Evolutionary conservation across 2,329 filamentous ascomycete genomes (phyloP).

Genomic region (Pseudovirgaria hyperparasitica): DNA sequence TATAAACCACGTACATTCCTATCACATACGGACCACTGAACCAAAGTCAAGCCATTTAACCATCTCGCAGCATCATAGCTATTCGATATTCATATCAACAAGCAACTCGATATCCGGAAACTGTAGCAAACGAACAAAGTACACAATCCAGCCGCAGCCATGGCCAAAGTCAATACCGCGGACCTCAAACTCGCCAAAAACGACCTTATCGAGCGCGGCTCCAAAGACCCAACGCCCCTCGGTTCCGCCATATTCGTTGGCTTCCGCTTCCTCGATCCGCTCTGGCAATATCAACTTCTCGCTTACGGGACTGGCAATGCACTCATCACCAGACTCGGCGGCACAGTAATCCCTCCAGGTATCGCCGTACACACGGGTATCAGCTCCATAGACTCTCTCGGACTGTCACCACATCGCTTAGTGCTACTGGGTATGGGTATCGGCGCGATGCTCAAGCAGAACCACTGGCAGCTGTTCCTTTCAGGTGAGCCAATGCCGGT

Average conservation of each 20-base stretch:
- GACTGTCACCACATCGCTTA: constrained; percentile 37
- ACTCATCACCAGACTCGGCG: constrained; percentile 34
- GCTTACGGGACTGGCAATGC: constrained; percentile 25
- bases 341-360: constrained; percentile 30
- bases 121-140: too few species aligned
- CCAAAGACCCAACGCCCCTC: constrained; percentile 24
- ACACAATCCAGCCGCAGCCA: constrained; percentile 5
- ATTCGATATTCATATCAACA: too few species aligned
- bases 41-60: too few species aligned
- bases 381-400: constrained; percentile 27
- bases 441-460: constrained; percentile 42
- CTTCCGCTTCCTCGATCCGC: constrained; percentile 33
- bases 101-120: too few species aligned
- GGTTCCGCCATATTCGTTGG: constrained; percentile 31
- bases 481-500: constrained; percentile 39
- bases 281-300: constrained; percentile 39
- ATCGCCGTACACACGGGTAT: constrained; percentile 27
- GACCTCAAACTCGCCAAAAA: constrained; percentile 17
- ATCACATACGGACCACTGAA: too few species aligned
- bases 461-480: constrained; percentile 37
- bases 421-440: constrained; percentile 41
- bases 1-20: too few species aligned
- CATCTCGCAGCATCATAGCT: too few species aligned
- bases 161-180: constrained; percentile 12
- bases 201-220: constrained; percentile 29